Evolutionary conservation across 805 yeast genomes (phyloP).

Genomic region (Kodamaea kaohsiungensis): DNA sequence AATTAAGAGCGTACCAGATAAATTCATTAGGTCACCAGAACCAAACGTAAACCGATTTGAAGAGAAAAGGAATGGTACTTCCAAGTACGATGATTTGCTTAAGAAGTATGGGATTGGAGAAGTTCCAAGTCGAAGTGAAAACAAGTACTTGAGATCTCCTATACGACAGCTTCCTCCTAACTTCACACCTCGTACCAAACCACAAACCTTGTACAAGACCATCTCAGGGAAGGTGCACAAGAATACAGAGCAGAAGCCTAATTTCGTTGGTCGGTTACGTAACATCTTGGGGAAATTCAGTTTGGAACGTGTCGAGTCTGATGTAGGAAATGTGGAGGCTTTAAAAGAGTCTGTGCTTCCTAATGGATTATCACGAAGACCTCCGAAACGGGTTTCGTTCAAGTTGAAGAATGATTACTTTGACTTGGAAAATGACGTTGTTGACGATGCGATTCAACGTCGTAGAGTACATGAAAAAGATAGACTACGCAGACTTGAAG

Average conservation of each 20-base stretch:
- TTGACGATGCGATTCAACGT: constrained; percentile 15
- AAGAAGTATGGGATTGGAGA: constrained; percentile 2
- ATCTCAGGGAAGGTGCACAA: constrained; percentile 2
- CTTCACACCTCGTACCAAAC: neutral
- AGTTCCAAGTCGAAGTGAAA: neutral
- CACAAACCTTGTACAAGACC: neutral
- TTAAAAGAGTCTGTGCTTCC: constrained; percentile 17
- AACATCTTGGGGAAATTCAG: constrained; percentile 15
- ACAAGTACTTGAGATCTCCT: constrained; percentile 10
- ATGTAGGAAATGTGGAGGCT: constrained; percentile 15
- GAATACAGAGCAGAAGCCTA: constrained; percentile 2
- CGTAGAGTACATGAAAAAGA: neutral
- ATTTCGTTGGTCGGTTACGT: constrained; percentile 13
- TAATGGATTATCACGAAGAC: neutral
- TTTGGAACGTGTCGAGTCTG: constrained; percentile 15
- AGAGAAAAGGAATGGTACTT: neutral
- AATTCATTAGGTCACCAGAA: neutral
- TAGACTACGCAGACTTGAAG: neutral
- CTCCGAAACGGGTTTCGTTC: constrained; percentile 17
- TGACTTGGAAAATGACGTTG: constrained; percentile 16
- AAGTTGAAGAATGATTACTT: constrained; percentile 7
- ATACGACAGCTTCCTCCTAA: constrained; percentile 6
- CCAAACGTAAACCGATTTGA: neutral
- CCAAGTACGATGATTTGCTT: constrained; percentile 1
- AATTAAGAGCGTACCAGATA: neutral